Percentiles rank a stretch among this genome's conserved stretches.
Evolutionary conservation across 2,329 filamentous ascomycete genomes (phyloP).

Genomic region (Plectosphaerella sp.): DNA sequence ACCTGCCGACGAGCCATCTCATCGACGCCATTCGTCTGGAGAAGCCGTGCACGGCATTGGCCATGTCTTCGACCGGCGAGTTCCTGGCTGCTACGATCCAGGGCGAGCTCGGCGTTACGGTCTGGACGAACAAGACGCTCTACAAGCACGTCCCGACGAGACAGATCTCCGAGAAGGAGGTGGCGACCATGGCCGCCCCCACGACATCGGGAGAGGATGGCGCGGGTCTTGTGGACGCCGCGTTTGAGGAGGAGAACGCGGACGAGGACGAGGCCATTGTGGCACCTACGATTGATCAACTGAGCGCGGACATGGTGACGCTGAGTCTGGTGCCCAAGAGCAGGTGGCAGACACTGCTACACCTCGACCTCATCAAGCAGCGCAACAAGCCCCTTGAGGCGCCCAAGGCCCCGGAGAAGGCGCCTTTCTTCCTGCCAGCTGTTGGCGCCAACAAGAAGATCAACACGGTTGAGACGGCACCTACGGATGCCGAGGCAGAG

Average conservation of each 20-base stretch:
- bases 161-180: conserved; percentile 74
- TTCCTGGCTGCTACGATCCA: conserved; percentile 88
- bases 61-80: conserved; percentile 87
- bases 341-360: conserved; percentile 89
- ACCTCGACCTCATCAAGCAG: conserved; percentile 87
- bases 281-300: conserved; percentile 64
- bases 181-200: conserved; percentile 61
- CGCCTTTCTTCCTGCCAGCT: conserved; percentile 89
- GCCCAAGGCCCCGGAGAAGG: conserved; percentile 87
- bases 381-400: conserved; percentile 92
- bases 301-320: conserved; percentile 79
- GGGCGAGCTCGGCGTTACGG: conserved; percentile 78
- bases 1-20: conserved; percentile 89
- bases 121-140: conserved; percentile 92
- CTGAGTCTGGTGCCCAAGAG: conserved; percentile 85
- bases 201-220: conserved; percentile 81
- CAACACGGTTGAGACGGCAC: conserved; percentile 19
- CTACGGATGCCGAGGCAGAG: conserved; percentile 26
- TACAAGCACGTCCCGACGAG: conserved; percentile 86
- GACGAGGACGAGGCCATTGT: conserved; percentile 51
- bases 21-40: conserved; percentile 86
- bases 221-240: conserved; percentile 69
- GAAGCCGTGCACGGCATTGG: conserved; percentile 74
- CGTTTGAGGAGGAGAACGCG: conserved; percentile 54
- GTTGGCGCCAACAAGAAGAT: conserved; percentile 34